phyloP scores from a whole-genome alignment of 371 early-diverging fungal species.

The Syncephalastrum contaminatum region DNA sequence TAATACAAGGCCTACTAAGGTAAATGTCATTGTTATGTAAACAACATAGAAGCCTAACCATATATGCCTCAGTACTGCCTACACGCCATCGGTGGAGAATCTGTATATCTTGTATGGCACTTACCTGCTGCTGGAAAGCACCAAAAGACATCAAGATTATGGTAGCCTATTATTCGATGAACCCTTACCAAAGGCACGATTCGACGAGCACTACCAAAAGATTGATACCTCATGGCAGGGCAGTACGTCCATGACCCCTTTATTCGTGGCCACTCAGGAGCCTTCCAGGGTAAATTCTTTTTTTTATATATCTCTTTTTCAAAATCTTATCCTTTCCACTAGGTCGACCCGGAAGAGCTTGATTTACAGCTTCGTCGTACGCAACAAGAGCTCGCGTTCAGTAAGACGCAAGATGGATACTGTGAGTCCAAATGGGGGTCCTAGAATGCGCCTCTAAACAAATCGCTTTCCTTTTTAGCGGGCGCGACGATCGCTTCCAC shows the following conservation, averaged over 20 bases:
- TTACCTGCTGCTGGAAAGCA: constrained; percentile 56
- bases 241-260: constrained; percentile 65
- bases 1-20: constrained; percentile 19
- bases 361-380: constrained; percentile 50
- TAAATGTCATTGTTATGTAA: not conserved
- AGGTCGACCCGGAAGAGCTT: constrained; percentile 21
- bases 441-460: not conserved
- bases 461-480: not conserved
- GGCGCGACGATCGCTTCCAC: not conserved
- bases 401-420: constrained; percentile 34
- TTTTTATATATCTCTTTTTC: not conserved
- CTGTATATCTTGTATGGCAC: constrained; percentile 62
- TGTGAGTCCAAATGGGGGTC: not conserved
- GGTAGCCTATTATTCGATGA: constrained; percentile 59
- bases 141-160: constrained; percentile 60
- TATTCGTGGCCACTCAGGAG: constrained; percentile 63
- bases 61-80: constrained; percentile 47
- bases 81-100: constrained; percentile 62
- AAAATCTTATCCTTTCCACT: not conserved
- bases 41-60: not conserved
- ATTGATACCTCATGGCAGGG: constrained; percentile 64
- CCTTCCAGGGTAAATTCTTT: constrained; percentile 8
- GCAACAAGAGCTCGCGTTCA: constrained; percentile 53
- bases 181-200: constrained; percentile 61
- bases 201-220: constrained; percentile 46